phyloP scores from a whole-genome alignment of 1,284 basidiomycete species.

The Cryptococcus floricola region DNA sequence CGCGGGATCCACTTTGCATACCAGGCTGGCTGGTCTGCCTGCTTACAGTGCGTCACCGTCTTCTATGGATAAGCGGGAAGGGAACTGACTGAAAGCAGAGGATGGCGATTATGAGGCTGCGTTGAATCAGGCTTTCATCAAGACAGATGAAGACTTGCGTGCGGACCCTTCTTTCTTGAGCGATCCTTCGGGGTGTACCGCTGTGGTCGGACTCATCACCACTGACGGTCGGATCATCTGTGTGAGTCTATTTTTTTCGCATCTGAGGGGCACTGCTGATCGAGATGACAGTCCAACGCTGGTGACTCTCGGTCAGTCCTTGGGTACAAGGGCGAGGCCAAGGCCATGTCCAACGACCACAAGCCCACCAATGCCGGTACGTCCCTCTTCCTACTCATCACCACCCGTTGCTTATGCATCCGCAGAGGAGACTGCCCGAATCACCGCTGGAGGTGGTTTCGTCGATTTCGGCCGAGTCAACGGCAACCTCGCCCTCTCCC shows the following conservation, averaged over 20 bases:
- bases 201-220: slow-evolving; percentile 82
- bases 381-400: slow-evolving; percentile 33
- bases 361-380: slow-evolving; percentile 77
- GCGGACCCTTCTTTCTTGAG: slow-evolving; percentile 79
- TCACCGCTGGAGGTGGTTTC: slow-evolving; percentile 90
- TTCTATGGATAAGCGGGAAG: background rate
- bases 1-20: slow-evolving; percentile 84
- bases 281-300: slow-evolving; percentile 74
- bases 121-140: slow-evolving; percentile 83
- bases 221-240: slow-evolving; percentile 67
- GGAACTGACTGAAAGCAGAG: slow-evolving; percentile 30
- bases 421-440: slow-evolving; percentile 77
- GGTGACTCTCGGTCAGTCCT: slow-evolving; percentile 96
- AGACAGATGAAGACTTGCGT: slow-evolving; percentile 90
- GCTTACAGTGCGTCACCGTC: slow-evolving; percentile 56
- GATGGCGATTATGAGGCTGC: slow-evolving; percentile 68
- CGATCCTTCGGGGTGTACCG: slow-evolving; percentile 96
- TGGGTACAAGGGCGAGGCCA: slow-evolving; percentile 75
- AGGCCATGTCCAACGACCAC: slow-evolving; percentile 89
- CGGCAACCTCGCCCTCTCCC: slow-evolving; percentile 90
- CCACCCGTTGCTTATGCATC: background rate
- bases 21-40: slow-evolving; percentile 68
- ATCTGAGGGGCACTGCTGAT: background rate
- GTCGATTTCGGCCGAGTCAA: slow-evolving; percentile 97
- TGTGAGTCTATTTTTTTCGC: slow-evolving; percentile 57